phyloP scores from a whole-genome alignment of 768 basidiomycete species.

The Lactarius vividus region DNA sequence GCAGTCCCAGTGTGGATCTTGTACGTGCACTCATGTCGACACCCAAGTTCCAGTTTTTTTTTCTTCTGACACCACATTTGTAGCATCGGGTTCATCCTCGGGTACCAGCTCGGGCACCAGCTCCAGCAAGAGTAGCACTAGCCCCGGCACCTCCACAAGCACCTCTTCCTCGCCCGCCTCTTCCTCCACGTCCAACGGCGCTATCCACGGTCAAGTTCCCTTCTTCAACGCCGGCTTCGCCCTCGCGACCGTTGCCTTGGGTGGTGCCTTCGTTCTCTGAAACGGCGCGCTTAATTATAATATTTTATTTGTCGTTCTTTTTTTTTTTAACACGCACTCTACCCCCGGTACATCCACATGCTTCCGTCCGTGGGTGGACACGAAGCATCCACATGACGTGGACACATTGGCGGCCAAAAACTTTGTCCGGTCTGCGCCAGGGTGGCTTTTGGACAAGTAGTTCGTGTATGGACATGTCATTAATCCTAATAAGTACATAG shows the following conservation, averaged over 20 bases:
- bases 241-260: slow-evolving; percentile 10
- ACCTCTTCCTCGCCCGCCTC: neutral
- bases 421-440: neutral
- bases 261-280: slow-evolving; percentile 10
- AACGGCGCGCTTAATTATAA: neutral
- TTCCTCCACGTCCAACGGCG: neutral
- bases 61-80: neutral
- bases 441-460: neutral
- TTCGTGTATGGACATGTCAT: neutral
- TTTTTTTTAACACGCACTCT: neutral
- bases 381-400: neutral
- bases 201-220: neutral
- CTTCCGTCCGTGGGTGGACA: neutral
- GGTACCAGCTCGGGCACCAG: neutral
- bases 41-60: neutral
- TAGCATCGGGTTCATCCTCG: neutral
- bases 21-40: slow-evolving; percentile 7
- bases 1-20: slow-evolving; percentile 34
- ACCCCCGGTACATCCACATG: neutral
- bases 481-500: neutral
- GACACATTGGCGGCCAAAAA: neutral
- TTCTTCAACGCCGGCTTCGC: slow-evolving; percentile 3
- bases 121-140: neutral
- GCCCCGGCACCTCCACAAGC: neutral
- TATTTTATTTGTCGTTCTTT: neutral